A percentile compares a stretch with the other conserved stretches of the same genome.
phyloP scores from a whole-genome alignment of 345 rosid species.

The Crucihimalaya himalaica region DNA sequence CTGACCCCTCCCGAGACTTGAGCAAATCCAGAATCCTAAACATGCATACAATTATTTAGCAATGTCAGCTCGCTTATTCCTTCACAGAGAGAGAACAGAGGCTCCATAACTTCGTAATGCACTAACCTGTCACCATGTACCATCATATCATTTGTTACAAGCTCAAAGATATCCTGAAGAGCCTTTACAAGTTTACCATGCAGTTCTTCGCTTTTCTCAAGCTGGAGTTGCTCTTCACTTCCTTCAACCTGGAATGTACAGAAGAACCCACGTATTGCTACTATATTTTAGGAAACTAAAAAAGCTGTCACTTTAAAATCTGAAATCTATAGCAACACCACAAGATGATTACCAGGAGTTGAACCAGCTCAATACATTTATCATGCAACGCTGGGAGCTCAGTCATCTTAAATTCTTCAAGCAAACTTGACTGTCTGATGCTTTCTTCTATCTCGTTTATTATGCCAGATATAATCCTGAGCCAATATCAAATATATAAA shows the following conservation, averaged over 20 bases:
- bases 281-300: constrained; percentile 2
- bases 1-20: constrained; percentile 39
- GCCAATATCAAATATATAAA: constrained; percentile 11
- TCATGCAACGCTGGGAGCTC: constrained; percentile 65
- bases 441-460: constrained; percentile 73
- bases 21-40: constrained; percentile 61
- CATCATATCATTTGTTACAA: constrained; percentile 87
- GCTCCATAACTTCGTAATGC: not conserved
- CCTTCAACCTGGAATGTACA: constrained; percentile 37
- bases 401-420: constrained; percentile 72
- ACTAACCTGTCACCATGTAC: constrained; percentile 67
- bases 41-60: constrained; percentile 16
- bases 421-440: constrained; percentile 63
- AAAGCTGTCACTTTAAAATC: not conserved
- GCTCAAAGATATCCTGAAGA: constrained; percentile 94
- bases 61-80: not conserved
- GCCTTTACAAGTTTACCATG: constrained; percentile 62
- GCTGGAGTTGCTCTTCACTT: constrained; percentile 43
- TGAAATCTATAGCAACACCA: constrained; percentile 17
- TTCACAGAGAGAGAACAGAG: constrained; percentile 16
- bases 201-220: constrained; percentile 62
- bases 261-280: constrained; percentile 22
- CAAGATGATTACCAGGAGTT: constrained; percentile 71
- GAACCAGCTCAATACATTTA: constrained; percentile 66
- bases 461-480: constrained; percentile 63